Evolutionary conservation across 768 basidiomycete species (phyloP).

Genomic region (Cystofilobasidium capitatum): DNA sequence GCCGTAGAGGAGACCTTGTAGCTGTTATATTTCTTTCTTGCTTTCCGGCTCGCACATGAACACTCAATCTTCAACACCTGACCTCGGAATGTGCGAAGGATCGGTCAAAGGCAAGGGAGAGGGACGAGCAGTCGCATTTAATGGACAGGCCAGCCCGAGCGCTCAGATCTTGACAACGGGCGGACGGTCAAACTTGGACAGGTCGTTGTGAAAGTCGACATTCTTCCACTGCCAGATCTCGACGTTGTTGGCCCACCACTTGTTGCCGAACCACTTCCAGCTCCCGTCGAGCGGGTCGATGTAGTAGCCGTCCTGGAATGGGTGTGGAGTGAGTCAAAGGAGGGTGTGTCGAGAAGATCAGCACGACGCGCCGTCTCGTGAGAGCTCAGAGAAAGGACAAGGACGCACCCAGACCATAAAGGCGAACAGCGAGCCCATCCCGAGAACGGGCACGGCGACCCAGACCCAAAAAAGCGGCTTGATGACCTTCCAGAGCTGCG

Average conservation of each 20-base stretch:
- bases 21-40: not conserved
- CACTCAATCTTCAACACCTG: no score
- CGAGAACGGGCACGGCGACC: not conserved
- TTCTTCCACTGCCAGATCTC: not conserved
- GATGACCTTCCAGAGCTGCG: conserved; percentile 13
- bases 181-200: not conserved
- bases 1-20: no score
- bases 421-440: not conserved
- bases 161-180: not conserved
- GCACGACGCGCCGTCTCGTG: no score
- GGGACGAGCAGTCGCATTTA: no score
- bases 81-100: no score
- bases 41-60: not conserved
- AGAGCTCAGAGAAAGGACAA: not conserved
- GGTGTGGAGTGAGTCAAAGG: not conserved
- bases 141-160: no score
- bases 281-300: not conserved
- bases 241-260: not conserved
- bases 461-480: not conserved
- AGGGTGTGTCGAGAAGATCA: not conserved
- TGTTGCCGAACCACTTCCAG: not conserved
- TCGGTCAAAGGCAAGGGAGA: no score
- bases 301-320: not conserved
- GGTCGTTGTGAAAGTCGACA: not conserved
- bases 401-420: not conserved